These are phyloP conservation scores for Gymnopilus dilepis DNA, from an alignment of 768 basidiomycete species.

Conservation along the genomic window DNA sequence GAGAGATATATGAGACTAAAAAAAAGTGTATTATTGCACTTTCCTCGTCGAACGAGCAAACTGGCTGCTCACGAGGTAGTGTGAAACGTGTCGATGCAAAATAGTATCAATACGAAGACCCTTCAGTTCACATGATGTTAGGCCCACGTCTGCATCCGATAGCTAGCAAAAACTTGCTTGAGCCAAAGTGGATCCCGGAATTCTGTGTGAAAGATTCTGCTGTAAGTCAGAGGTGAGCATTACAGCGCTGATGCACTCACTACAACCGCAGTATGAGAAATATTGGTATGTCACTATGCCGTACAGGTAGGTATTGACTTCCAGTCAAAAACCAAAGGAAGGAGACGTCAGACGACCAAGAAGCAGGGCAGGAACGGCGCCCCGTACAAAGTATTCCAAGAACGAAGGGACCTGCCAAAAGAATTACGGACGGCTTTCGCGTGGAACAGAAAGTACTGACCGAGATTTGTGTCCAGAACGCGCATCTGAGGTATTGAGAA, in stretches of 20 bases:
- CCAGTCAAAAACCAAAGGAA: not conserved
- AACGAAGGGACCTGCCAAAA: slow-evolving; percentile 5
- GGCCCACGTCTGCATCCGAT: not conserved
- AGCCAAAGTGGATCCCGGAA: slow-evolving; percentile 5
- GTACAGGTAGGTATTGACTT: slow-evolving; percentile 31
- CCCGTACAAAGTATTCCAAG: slow-evolving; percentile 6
- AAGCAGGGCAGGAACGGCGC: not conserved
- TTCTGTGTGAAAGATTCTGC: not conserved
- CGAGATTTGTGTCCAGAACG: slow-evolving; percentile 2
- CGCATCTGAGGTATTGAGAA: not conserved
- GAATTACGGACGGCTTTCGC: not conserved
- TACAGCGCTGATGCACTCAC: slow-evolving; percentile 14
- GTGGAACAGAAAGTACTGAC: not conserved
- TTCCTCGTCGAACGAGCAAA: not conserved
- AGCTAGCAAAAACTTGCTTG: not conserved
- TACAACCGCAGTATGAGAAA: slow-evolving; percentile 19
- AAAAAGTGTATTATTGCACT: not conserved
- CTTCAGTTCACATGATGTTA: slow-evolving; percentile 19
- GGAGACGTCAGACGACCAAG: too few species aligned
- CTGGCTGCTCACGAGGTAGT: slow-evolving; percentile 35
- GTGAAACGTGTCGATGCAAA: slow-evolving; percentile 40
- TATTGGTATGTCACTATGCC: slow-evolving; percentile 30
- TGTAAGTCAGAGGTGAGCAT: not conserved
- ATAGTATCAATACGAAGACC: slow-evolving; percentile 34
- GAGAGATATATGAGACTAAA: not conserved